Base-by-base conservation (phyloP, 805 yeast species). In the Saccharomycopsis fermentans region DNA sequence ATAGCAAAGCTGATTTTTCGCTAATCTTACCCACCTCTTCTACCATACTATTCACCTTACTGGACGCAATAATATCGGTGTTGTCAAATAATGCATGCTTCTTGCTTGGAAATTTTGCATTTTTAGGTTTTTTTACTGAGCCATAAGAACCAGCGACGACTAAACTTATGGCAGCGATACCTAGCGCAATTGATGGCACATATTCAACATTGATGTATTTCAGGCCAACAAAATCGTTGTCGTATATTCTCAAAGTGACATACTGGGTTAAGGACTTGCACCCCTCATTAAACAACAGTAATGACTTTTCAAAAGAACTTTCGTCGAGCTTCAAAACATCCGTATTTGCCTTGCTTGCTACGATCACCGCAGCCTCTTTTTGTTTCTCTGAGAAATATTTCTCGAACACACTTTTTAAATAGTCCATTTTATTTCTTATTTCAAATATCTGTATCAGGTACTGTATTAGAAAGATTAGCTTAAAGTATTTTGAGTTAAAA, bases 1-100 rank as follows among this genome's bases (percentile, higher is more conserved):
- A 16, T 9, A 21, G 26, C n/a, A 43, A 21, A 4, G 50, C 50
- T 6, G 26, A 19, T 43, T 43, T 43, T 14, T 43, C 50, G 9
- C 29, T 21, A 6, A 43, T 43, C n/a, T 43, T 43, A 12, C 50
- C 50, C 21, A 43, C 29, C 17, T 43, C 50, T 43, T 43, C 50
- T 9, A 43, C 17, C 16, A 29, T 14, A 26, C n/a, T 43, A n/a
- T 43, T 43, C n/a, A 43, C 50, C 26, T 43, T 43, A 24, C 29
- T 43, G 26, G 50, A 43, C 24, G 50, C 50, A 43, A 43, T 77
- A 24, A 67, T 65, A 63, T 77, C 80, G 1, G 74, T 62, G 17
- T 72, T 76, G 63, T 77, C 79, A 63, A 73, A 77, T 50, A 74
- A 58, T 1, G 73, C 74, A 63, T 76, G 77, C 8, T 66, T 55